Conservation (phyloP, 2,329 filamentous ascomycete genomes). For the Trichoderma citrinoviride region DNA sequence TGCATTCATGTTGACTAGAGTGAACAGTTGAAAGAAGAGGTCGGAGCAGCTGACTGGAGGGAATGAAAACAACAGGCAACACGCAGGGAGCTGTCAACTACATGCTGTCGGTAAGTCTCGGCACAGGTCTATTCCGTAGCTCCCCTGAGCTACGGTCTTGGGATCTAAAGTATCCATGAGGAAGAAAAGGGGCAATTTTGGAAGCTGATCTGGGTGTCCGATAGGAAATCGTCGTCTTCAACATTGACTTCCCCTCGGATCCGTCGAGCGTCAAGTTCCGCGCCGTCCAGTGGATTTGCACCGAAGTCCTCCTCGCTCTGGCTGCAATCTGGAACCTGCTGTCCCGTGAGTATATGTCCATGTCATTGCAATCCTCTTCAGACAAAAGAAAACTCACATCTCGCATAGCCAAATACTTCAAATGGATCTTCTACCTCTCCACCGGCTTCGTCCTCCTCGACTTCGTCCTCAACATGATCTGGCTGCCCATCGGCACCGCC, state of each 20-base stretch:
- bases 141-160: too few relatives aligned
- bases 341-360: constrained; percentile 41
- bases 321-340: constrained; percentile 50
- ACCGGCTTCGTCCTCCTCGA: constrained; percentile 53
- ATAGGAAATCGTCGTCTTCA: constrained; percentile 57
- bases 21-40: constrained; percentile 24
- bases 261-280: constrained; percentile 54
- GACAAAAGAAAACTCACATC: constrained; percentile 20
- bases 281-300: constrained; percentile 59
- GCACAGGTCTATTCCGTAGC: too few relatives aligned
- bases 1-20: constrained; percentile 19
- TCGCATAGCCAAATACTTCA: constrained; percentile 43
- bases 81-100: constrained; percentile 52
- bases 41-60: neutral
- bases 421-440: constrained; percentile 51
- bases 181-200: too few relatives aligned
- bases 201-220: neutral
- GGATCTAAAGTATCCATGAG: too few relatives aligned
- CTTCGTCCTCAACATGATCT: constrained; percentile 59
- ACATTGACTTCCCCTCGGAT: constrained; percentile 54
- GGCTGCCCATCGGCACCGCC: constrained; percentile 56
- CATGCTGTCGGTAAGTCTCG: constrained; percentile 49
- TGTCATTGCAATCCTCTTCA: neutral
- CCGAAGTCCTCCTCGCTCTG: constrained; percentile 50
- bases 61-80: constrained; percentile 36